phyloP scores from a whole-genome alignment of 495 filamentous ascomycete genomes.

The Saxophila tyrrhenica region DNA sequence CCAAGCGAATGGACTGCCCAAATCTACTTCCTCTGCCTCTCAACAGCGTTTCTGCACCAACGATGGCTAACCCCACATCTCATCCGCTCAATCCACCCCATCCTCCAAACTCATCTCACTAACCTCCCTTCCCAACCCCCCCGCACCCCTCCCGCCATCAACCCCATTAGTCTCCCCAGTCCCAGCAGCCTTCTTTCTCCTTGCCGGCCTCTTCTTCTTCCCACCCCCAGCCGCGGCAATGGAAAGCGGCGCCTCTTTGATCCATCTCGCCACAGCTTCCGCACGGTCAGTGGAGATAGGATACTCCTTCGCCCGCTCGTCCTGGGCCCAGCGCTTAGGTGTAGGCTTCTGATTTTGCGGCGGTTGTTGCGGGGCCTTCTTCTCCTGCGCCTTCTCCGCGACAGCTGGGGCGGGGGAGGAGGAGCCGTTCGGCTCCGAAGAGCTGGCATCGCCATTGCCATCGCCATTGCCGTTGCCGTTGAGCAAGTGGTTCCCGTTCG shows the following conservation, averaged over 20 bases:
- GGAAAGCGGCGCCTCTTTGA: slow-evolving; percentile 46
- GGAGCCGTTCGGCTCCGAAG: not conserved
- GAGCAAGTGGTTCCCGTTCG: not conserved
- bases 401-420: not conserved
- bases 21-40: too few species aligned
- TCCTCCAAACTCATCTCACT: slow-evolving; percentile 1
- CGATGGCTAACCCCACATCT: too few species aligned
- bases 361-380: not conserved
- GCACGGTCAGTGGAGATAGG: slow-evolving; percentile 59
- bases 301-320: slow-evolving; percentile 54
- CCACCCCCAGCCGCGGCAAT: slow-evolving; percentile 7
- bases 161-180: slow-evolving; percentile 1
- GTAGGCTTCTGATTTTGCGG: not conserved
- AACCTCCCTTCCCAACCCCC: not conserved
- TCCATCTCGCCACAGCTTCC: slow-evolving; percentile 54
- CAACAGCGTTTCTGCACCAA: too few species aligned
- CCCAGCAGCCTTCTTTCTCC: slow-evolving; percentile 19
- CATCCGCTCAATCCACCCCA: not conserved
- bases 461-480: not conserved
- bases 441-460: slow-evolving; percentile 12
- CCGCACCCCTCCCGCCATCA: not conserved
- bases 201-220: slow-evolving; percentile 19
- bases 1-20: too few species aligned
- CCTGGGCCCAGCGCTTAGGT: slow-evolving; percentile 50
- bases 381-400: not conserved